phyloP scores from a whole-genome alignment of 2,329 filamentous ascomycete species.

The Lasiodiplodia theobromae region DNA sequence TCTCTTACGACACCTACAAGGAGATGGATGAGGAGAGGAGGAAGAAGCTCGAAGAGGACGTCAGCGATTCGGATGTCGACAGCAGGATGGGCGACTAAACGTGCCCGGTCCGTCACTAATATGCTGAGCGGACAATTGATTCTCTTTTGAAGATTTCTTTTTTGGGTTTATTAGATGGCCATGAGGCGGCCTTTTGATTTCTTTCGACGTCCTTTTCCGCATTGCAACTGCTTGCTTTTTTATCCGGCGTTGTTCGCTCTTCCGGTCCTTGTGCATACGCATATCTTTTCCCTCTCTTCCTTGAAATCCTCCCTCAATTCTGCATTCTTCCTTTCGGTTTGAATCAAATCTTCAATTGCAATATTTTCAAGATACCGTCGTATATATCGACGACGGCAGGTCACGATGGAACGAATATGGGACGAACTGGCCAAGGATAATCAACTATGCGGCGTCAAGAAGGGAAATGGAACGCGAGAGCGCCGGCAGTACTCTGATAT shows the following conservation, averaged over 20 bases:
- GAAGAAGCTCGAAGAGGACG: constrained; percentile 58
- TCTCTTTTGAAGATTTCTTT: background rate
- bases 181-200: constrained; percentile 1
- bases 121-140: background rate
- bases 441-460: background rate
- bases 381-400: background rate
- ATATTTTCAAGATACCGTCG: background rate
- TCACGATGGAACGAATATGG: background rate
- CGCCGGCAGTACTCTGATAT: background rate
- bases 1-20: constrained; percentile 90
- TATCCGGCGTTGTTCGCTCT: background rate
- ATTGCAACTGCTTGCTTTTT: background rate
- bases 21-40: constrained; percentile 88
- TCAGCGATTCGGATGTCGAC: constrained; percentile 53
- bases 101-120: background rate
- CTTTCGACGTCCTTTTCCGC: background rate
- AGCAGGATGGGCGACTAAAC: constrained; percentile 26
- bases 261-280: background rate
- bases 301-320: background rate
- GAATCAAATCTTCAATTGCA: background rate
- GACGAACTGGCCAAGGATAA: background rate
- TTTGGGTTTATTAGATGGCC: constrained; percentile 16
- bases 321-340: background rate
- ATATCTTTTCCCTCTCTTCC: background rate
- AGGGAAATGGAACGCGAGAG: background rate